These are phyloP conservation scores for Erysimum cheiranthoides DNA, from an alignment of 345 rosid species.

Conservation along the genomic window DNA sequence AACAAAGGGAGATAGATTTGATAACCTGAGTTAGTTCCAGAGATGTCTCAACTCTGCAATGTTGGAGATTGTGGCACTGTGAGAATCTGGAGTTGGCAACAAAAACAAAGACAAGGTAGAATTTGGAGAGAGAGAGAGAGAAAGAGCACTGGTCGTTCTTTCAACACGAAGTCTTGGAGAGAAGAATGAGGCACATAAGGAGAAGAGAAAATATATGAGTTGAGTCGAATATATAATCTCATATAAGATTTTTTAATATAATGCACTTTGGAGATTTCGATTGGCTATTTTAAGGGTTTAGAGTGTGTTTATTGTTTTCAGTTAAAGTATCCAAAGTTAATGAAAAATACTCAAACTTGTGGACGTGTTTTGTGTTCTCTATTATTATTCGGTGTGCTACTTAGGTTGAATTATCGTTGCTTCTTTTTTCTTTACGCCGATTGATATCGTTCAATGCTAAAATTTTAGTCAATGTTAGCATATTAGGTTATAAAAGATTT, in stretches of 20 bases:
- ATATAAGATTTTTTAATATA: constrained; percentile 1
- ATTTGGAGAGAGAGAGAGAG: constrained; percentile 30
- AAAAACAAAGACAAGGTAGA: constrained; percentile 26
- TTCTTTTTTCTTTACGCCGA: background rate
- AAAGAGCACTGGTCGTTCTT: constrained; percentile 44
- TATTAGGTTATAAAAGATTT: background rate
- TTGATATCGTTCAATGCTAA: background rate
- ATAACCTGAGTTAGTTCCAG: constrained; percentile 35
- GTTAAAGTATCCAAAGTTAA: constrained; percentile 17
- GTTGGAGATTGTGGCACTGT: constrained; percentile 37
- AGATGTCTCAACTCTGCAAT: constrained; percentile 37
- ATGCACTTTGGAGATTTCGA: constrained; percentile 27
- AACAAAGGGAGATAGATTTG: constrained; percentile 36
- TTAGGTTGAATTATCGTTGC: background rate
- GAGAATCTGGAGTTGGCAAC: constrained; percentile 34
- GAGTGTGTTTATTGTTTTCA: constrained; percentile 38
- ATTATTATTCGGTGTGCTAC: background rate
- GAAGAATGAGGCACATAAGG: constrained; percentile 29
- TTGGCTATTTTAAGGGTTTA: constrained; percentile 21
- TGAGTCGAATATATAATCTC: constrained; percentile 5
- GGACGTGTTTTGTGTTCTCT: constrained; percentile 21
- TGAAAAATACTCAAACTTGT: constrained; percentile 3
- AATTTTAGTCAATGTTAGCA: background rate
- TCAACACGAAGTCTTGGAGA: constrained; percentile 49
- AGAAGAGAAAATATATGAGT: constrained; percentile 25